Conservation (phyloP, 164 flowering plant genomes). For the Amborella trichopoda region DNA sequence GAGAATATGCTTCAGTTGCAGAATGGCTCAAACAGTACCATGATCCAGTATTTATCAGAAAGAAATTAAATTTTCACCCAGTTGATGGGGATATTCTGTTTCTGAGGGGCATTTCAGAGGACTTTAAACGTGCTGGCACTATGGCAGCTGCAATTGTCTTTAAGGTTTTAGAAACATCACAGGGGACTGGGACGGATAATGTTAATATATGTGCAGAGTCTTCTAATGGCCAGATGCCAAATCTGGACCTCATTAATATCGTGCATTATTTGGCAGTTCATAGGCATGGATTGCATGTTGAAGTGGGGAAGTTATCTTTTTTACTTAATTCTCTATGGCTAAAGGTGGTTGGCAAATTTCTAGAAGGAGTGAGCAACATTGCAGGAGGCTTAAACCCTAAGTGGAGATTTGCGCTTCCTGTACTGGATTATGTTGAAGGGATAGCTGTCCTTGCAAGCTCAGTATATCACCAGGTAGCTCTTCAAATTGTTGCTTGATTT, state of each 20-base stretch:
- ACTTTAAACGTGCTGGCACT: constrained; percentile 82
- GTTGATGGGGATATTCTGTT: constrained; percentile 4
- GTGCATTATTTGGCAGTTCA: constrained; percentile 85
- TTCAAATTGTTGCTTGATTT: neutral
- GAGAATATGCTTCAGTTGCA: constrained; percentile 68
- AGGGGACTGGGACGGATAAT: constrained; percentile 31
- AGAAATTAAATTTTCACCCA: constrained; percentile 10
- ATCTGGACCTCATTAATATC: constrained; percentile 82
- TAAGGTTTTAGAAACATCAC: constrained; percentile 45
- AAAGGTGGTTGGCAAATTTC: constrained; percentile 33
- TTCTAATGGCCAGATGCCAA: constrained; percentile 99
- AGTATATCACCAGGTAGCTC: constrained; percentile 65
- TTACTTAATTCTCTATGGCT: constrained; percentile 48
- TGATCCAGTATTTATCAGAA: constrained; percentile 21
- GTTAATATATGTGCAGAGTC: constrained; percentile 85
- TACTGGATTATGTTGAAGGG: constrained; percentile 64
- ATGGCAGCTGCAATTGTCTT: constrained; percentile 95
- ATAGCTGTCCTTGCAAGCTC: constrained; percentile 78
- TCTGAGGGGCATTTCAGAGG: no score
- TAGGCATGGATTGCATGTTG: constrained; percentile 67
- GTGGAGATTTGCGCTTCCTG: constrained; percentile 77
- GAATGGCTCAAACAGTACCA: constrained; percentile 90
- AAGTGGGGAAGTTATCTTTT: constrained; percentile 47
- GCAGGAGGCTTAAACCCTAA: constrained; percentile 58
- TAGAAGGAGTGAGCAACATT: constrained; percentile 48